Base-by-base conservation (phyloP, 164 flowering plant genomes). In the Liquidambar formosana region DNA sequence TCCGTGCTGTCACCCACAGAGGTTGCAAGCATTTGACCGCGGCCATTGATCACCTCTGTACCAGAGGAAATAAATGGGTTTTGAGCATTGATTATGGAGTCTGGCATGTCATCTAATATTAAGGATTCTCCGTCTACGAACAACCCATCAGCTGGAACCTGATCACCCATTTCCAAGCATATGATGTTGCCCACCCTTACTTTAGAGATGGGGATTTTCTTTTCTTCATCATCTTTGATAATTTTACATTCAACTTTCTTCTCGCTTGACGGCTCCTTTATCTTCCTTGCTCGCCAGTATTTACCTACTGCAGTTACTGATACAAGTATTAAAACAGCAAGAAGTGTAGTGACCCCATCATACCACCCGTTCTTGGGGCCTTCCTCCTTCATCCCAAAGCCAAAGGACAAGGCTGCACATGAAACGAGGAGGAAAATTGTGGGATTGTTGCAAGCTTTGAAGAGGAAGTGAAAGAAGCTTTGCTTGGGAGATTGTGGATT, bases 301-400 rank as follows among this genome's bases (percentile, higher is more conserved):
- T 56, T 66, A 14, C 15, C 41, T 5, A 71, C 28, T 5, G 71
- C 61, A 45, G 71, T 10, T 28, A 47, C 41, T 21, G 64, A 18
- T 10, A 75, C 53, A 3, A 75, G 57, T 4, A 75, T 1, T 43
- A 70, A 61, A 12, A 57, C 27, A 0, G 71, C 59, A 27, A 66
- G 4, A 18, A 75, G 33, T 66, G 66, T 62, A 13, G 67, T 38
- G 13, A 51, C 70, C 26, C 71, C 74, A 38, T 70, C 74, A n/a
- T 54, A 66, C 78, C 78, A 75, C 28, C 78, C 78, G 9, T 61
- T 6, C 57, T 62, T 46, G 4, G 25, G 28, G 45, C 78, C 71
- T 56, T 75, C 43, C 54, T 66, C 61, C 18, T 25, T 71, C 53
- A 57, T n/a, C 47, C 46, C 78, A 22, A 58, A 66, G 21, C 23